Conservation (phyloP, 2,329 filamentous ascomycete species). For the Penicillium capsulatum region DNA sequence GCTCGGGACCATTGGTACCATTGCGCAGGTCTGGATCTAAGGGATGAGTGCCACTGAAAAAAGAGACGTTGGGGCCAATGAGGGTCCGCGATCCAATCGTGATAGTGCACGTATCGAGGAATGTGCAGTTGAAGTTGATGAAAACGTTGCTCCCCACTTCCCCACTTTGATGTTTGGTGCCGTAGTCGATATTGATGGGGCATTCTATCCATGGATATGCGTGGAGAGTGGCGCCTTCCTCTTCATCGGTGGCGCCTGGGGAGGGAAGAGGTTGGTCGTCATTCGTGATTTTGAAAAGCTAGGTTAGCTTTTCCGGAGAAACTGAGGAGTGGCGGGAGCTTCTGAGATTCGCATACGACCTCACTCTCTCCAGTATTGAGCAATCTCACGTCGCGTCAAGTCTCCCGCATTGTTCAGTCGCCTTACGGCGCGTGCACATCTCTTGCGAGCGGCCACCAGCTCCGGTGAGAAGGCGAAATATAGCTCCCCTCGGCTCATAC, state of each 20-base stretch:
- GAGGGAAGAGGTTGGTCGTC: slow-evolving; percentile 63
- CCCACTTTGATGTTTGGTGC: slow-evolving; percentile 70
- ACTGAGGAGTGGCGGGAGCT: too few species aligned
- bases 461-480: slow-evolving; percentile 71
- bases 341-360: slow-evolving; percentile 31
- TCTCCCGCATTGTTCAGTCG: slow-evolving; percentile 62
- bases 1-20: slow-evolving; percentile 70
- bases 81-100: slow-evolving; percentile 72
- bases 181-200: slow-evolving; percentile 72
- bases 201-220: slow-evolving; percentile 65
- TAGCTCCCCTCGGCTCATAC: slow-evolving; percentile 67
- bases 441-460: slow-evolving; percentile 57
- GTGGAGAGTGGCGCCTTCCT: slow-evolving; percentile 62
- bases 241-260: slow-evolving; percentile 51
- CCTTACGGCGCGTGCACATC: slow-evolving; percentile 58
- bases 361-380: slow-evolving; percentile 70
- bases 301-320: slow-evolving; percentile 2
- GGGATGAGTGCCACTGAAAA: slow-evolving; percentile 74
- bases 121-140: slow-evolving; percentile 70
- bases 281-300: slow-evolving; percentile 62
- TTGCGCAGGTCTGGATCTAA: slow-evolving; percentile 70
- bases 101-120: slow-evolving; percentile 72
- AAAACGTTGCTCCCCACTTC: slow-evolving; percentile 68
- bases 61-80: slow-evolving; percentile 70
- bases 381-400: slow-evolving; percentile 56